Evolutionary conservation across 2,329 filamentous ascomycete genomes (phyloP), one percentile per base, ranked within the genome.

Genomic region (Fusarium sp.): DNA sequence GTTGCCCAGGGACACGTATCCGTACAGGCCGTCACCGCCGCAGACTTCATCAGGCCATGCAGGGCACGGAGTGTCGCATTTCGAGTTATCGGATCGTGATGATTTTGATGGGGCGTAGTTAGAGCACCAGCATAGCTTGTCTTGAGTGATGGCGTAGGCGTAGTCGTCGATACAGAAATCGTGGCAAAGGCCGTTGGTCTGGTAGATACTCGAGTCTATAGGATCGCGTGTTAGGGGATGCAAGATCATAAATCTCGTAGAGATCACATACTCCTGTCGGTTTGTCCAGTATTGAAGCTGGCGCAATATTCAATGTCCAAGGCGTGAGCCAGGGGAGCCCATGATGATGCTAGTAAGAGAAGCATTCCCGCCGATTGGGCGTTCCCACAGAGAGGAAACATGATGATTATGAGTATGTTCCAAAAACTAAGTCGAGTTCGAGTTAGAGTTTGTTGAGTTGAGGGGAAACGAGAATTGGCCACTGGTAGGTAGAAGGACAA

Each of bases 61-160:
- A 10, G 91, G 91, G 72, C 92, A 95, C 17, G 79, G 51, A 1
- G 77, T 77, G 68, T 84, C 79, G 79, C 92, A 95, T 22, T 85
- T 72, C 34, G 66, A 69, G 3, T 79, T 77, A 22, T 80, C 74
- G 51, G 84, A 80, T 56, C 82, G 77, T 33, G 76, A 77, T 20
- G 74, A 75, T 33, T 80, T 68, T 50, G 82, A 81, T 10, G 92
- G 92, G 3, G 84, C 84, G 73, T 90, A 90, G 76, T 94, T 86
- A 38, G 91, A 90, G 77, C 92, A 95, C 91, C 91, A 95, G 76
- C 92, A 95, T 52, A 84, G 78, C 33, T 87, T 82, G 17, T 80
- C 84, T 72, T 93, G 86, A 2, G 94, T 81, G 48, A 95, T 83
- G 68, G 91, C 91, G 66, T 90, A 92, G 39, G 92, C 91, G 68